Percentiles rank a stretch among this genome's conserved stretches.
These are phyloP conservation scores for Solanum lycopersicoides DNA, from an alignment of 257 asterid genomes.

Conservation along the genomic window DNA sequence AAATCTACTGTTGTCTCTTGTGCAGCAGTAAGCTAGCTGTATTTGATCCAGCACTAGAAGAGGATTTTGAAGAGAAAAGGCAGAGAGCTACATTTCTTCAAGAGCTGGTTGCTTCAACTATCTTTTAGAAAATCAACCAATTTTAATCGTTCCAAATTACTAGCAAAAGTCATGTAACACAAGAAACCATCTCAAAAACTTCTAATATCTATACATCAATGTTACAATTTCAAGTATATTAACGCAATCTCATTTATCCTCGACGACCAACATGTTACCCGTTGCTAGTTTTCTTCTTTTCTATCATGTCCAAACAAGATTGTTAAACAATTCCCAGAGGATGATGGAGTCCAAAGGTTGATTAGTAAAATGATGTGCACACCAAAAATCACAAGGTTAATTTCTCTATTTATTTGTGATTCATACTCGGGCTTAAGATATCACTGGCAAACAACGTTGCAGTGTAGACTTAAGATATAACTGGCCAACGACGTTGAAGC, in stretches of 20 bases:
- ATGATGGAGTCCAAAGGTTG: not conserved
- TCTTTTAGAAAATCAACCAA: not conserved
- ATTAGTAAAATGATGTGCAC: not conserved
- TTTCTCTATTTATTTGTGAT: not conserved
- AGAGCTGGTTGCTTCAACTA: constrained; percentile 3
- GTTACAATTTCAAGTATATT: not conserved
- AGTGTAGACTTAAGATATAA: not conserved
- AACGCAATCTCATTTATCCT: not conserved
- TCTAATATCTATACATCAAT: not conserved
- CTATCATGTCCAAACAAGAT: not conserved
- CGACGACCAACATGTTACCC: not conserved
- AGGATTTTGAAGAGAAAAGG: constrained; percentile 1
- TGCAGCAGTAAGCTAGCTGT: not conserved
- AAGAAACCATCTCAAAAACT: not conserved
- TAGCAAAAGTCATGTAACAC: not conserved
- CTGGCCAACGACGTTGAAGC: not conserved
- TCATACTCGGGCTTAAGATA: not conserved
- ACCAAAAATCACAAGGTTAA: not conserved
- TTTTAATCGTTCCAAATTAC: not conserved
- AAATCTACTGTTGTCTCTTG: not conserved
- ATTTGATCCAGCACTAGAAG: not conserved
- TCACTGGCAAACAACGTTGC: not conserved
- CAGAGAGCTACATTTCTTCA: constrained; percentile 1
- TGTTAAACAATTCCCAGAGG: not conserved
- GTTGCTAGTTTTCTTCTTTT: not conserved